Evolutionary conservation across 257 asterid species (phyloP), one percentile per base, ranked within the genome.

Genomic region (Solanum neorickii): DNA sequence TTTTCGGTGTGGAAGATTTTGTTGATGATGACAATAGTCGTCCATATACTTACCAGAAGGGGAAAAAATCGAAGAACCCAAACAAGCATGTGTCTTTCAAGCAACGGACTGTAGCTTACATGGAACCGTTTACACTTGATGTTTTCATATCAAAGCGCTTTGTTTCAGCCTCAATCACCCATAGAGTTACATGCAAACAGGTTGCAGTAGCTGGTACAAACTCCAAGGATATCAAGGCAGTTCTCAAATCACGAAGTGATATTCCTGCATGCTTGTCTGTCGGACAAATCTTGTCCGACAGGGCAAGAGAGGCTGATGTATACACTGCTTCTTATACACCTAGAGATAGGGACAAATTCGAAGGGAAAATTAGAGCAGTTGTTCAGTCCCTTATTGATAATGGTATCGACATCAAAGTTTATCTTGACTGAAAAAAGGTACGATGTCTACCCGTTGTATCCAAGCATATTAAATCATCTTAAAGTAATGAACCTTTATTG

Each of bases 141-240:
- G 98, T 97, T 66, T 93, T 94, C 92, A 93, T 97, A 66, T 94
- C 98, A 41, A 95, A 95, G 86, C 98, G 98, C 20, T 95, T 94
- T 35, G 98, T 97, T 76, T 94, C 98, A 16, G 98, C 99, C 72
- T 97, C 99, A 35, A 89, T 97, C 84, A 97, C 98, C 69, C 98
- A 97, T 87, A 94, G 98, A 88, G 98, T 94, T 39, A 97, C 98
- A 3, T 93, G 98, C 95, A 97, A 94, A 91, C 98, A 95, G 90
- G 99, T 95, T 10, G 99, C 99, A 0, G 98, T 97, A 86, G 98
- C 99, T 44, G 98, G 99, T 68, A 97, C 99, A 3, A 97, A 97
- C 90, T 97, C 98, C 33, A 97, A 95, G 62, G 98, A 97, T 85
- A 95, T 97, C 31, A 97, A 97, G 88, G 98, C 98, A n/a, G 97